Evolutionary conservation across 2,329 filamentous ascomycete genomes (phyloP).

Genomic region (Colletotrichum sp.): DNA sequence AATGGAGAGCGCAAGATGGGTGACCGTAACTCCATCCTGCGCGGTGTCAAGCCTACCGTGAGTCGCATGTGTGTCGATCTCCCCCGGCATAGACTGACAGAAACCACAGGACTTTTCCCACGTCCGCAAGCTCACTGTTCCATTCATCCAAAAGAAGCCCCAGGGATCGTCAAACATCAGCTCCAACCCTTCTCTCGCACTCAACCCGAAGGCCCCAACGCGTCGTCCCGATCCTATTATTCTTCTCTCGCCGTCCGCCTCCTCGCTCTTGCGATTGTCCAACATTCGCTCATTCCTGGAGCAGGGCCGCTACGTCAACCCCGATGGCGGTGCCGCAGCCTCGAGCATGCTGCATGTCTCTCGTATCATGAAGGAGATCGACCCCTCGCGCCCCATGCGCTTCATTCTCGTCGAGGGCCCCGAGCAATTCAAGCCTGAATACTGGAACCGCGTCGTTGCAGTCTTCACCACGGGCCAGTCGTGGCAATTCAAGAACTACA

Average conservation of each 20-base stretch:
- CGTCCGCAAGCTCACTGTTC: constrained; percentile 82
- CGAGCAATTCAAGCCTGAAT: constrained; percentile 95
- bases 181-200: constrained; percentile 50
- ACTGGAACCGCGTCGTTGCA: constrained; percentile 93
- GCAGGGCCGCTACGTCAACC: constrained; percentile 78
- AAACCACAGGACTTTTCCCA: constrained; percentile 82
- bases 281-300: constrained; percentile 96
- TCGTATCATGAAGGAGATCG: constrained; percentile 74
- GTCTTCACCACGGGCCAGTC: constrained; percentile 97
- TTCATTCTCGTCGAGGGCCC: constrained; percentile 96
- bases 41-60: constrained; percentile 89
- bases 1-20: constrained; percentile 90
- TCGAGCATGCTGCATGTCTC: constrained; percentile 86
- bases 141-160: constrained; percentile 72
- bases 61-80: constrained; percentile 31
- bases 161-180: constrained; percentile 42
- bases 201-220: constrained; percentile 56
- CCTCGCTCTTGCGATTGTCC: constrained; percentile 90
- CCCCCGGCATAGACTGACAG: not conserved
- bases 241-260: constrained; percentile 93
- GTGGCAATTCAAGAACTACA: constrained; percentile 99
- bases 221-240: constrained; percentile 83
- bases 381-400: constrained; percentile 74
- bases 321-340: constrained; percentile 70
- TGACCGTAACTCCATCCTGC: constrained; percentile 85